Conservation (phyloP, 208 protist species). For the Trypanosoma conorhini region DNA sequence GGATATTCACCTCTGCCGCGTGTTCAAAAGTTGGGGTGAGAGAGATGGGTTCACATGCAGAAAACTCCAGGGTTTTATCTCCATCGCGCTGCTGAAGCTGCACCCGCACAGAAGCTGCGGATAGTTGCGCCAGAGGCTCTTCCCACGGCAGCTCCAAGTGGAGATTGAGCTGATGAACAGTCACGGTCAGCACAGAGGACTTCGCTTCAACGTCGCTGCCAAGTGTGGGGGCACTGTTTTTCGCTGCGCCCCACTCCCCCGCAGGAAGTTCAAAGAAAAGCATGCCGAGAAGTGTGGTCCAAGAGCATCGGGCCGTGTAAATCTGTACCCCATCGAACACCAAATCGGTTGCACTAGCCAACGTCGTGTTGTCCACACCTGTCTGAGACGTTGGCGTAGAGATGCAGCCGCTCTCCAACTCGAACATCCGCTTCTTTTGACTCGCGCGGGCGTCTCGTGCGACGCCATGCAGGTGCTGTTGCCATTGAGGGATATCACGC, state of each 20-base stretch:
- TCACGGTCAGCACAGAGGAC: neutral
- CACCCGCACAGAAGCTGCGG: neutral
- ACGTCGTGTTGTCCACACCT: neutral
- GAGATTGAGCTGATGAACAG: constrained; percentile 6
- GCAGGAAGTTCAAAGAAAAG: neutral
- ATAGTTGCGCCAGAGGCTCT: constrained; percentile 20
- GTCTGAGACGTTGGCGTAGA: neutral
- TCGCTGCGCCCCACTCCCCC: neutral
- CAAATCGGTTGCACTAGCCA: neutral
- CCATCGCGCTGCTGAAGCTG: neutral
- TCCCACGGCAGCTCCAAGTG: constrained; percentile 29
- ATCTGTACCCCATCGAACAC: constrained; percentile 4
- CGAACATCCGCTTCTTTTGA: constrained; percentile 10
- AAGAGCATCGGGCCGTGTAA: constrained; percentile 5
- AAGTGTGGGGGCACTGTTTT: neutral
- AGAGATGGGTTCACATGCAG: constrained; percentile 8
- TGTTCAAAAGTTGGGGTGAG: constrained; percentile 3
- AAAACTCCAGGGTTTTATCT: constrained; percentile 1
- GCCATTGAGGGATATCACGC: constrained; percentile 20
- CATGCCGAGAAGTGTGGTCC: neutral
- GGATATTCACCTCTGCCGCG: neutral
- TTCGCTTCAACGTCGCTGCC: neutral
- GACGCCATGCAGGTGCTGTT: neutral
- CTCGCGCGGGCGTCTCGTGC: neutral
- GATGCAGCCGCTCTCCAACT: constrained; percentile 15